Base-by-base conservation (phyloP, 768 basidiomycete species). In the Trametes maxima region DNA sequence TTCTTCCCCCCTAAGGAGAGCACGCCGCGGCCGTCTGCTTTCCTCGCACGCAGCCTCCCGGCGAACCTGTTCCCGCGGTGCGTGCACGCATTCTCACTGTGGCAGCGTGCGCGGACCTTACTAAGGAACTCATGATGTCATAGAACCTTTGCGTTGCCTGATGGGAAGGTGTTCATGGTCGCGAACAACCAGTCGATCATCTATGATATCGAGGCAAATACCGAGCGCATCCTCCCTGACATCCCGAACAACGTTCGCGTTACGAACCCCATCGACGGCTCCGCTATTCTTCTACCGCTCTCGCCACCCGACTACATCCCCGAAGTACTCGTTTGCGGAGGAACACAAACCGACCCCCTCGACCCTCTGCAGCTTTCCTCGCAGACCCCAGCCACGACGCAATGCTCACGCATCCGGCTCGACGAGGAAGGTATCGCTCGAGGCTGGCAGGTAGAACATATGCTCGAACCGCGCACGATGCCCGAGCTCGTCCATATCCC, bases 261-360 rank as follows among this genome's bases (percentile, higher is more conserved):
- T 36, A 91, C 91, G 0, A 93, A 94, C 72, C 91, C 91, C 1
- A 89, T 92, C 87, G 77, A 89, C 35, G 92, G 87, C 42, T 86
- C 86, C 16, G 90, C 79, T 6, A 65, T 90, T 33, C 77, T 94
- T 40, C 83, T 94, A 14, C 90, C 92, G 17, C 77, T 94, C 17
- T 80, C 81, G 2, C 83, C 85, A 2, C 77, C 85, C 65, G 72
- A 80, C 62, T 93, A 88, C 67, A 75, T 77, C 8, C 82, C 92
- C 0, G 88, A 90, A 66, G 75, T 94, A 36, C 78, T 94, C 40
- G 72, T 94, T 24, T 94, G 92, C 61, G 92, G 92, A 12, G 92
- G 92, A 10, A 90, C 92, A 0, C 73, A 76, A 22, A 74, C 89
- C 51, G 79, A 85, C 60, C 89, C 92, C 63, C 76, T 68, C 17